Base-by-base conservation (phyloP, 2,329 filamentous ascomycete genomes). In the Ceratocystiopsis minuta region DNA sequence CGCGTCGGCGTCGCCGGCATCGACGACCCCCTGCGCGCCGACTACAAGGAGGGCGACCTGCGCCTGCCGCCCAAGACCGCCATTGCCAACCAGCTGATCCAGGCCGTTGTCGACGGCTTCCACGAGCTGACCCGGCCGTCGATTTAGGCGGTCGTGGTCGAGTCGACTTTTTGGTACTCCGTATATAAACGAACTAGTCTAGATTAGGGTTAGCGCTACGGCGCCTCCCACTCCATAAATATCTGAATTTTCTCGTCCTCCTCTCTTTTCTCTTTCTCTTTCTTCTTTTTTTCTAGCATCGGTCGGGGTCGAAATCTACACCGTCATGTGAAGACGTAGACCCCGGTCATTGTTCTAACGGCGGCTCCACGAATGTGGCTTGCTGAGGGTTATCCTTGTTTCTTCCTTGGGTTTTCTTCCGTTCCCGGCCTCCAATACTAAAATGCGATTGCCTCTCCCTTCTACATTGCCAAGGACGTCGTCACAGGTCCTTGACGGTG, bases 51-150 rank as follows among this genome's bases (percentile, higher is more conserved):
- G 56, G 86, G 85, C 0, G 73, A 68, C 4, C 58, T 98, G 62
- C 72, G 84, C 43, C 59, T 98, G 55, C 90, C 90, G 37, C 85
- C 86, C 2, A 64, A 68, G 45, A 93, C 86, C 33, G 88, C 90
- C 2, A 96, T 98, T 68, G 90, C 90, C 15, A 82, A 96, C 58
- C 81, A 87, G 56, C 61, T 96, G 54, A 76, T 98, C 51, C 69
- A 66, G 41, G 84, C 86, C 1, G 85, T 94, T 14, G 72, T 79
- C 1, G 74, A 77, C 40, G 85, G 85, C 0, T 90, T 82, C 56
- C 62, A 82, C 45, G 67, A 66, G 12, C 65, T 63, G 2, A 60
- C 48, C 4, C 34, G 32, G 24, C 51, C 68, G 45, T 78, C 73
- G 57, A 71, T 71, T 11, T 72, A 34, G 39, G 11, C 2, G 24